Conservation (phyloP, 2,329 filamentous ascomycete genomes). For the Sclerotinia spermophila region DNA sequence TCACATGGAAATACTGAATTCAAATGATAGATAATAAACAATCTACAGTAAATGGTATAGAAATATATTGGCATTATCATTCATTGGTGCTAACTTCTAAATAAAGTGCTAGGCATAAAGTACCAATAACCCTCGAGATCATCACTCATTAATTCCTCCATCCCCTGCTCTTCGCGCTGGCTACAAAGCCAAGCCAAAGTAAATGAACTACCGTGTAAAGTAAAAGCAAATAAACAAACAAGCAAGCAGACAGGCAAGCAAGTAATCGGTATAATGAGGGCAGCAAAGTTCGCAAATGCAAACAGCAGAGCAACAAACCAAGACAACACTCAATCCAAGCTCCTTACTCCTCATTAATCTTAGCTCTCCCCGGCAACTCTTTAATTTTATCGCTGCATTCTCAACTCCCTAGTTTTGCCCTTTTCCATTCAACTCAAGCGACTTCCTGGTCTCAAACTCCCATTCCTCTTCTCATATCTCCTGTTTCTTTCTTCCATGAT, state of each 20-base stretch:
- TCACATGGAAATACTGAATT: background rate
- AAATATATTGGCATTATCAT: slow-evolving; percentile 5
- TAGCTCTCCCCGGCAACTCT: background rate
- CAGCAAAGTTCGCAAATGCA: background rate
- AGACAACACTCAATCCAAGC: background rate
- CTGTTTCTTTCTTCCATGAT: slow-evolving; percentile 11
- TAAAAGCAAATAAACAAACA: background rate
- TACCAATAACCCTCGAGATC: background rate
- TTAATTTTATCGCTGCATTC: background rate
- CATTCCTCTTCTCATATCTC: slow-evolving; percentile 4
- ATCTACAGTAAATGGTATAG: background rate
- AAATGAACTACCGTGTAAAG: background rate
- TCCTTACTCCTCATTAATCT: background rate
- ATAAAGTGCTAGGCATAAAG: background rate
- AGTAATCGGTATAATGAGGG: background rate
- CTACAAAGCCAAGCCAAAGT: background rate
- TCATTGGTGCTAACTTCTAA: background rate
- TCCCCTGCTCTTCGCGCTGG: background rate
- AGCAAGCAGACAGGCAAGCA: background rate
- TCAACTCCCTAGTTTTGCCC: background rate
- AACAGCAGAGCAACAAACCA: background rate
- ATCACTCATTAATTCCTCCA: background rate
- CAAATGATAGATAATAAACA: background rate
- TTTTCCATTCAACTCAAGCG: background rate
- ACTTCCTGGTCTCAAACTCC: slow-evolving; percentile 1